phyloP scores from a whole-genome alignment of 2,329 filamentous ascomycete genomes.

The Colletotrichum graminicola region DNA sequence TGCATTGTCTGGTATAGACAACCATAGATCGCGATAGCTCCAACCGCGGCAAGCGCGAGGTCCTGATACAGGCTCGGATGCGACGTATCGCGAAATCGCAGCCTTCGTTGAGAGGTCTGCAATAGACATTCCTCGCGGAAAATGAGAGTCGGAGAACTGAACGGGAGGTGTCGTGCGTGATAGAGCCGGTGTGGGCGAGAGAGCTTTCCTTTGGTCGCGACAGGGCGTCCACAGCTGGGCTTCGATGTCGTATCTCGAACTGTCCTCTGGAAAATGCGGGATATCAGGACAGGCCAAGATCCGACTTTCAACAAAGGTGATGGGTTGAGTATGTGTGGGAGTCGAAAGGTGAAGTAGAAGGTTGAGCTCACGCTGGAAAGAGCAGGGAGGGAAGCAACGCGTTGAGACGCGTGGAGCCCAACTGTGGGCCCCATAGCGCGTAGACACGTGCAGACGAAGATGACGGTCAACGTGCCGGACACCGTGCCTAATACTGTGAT shows the following conservation, averaged over 20 bases:
- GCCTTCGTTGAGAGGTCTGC: slow-evolving; percentile 56
- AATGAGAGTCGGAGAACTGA: slow-evolving; percentile 83
- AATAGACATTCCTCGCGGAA: slow-evolving; percentile 75
- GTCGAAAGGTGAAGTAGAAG: neutral
- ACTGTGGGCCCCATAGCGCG: slow-evolving; percentile 30
- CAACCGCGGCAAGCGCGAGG: slow-evolving; percentile 62
- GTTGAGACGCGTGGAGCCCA: neutral
- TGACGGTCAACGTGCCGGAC: neutral
- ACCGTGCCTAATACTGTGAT: neutral
- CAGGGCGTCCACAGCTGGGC: slow-evolving; percentile 38
- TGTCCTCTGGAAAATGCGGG: neutral
- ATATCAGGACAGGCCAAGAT: slow-evolving; percentile 4
- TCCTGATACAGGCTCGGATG: slow-evolving; percentile 73
- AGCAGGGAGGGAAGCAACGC: slow-evolving; percentile 14
- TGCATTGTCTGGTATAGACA: slow-evolving; percentile 57
- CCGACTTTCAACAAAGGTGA: neutral
- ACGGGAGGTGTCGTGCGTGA: slow-evolving; percentile 80
- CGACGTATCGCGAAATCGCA: slow-evolving; percentile 63
- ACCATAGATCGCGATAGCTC: slow-evolving; percentile 55
- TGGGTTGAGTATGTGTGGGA: neutral
- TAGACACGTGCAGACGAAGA: slow-evolving; percentile 47
- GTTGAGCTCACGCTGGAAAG: neutral
- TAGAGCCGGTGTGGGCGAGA: slow-evolving; percentile 56
- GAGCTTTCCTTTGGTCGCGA: slow-evolving; percentile 53
- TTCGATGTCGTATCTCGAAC: slow-evolving; percentile 51